Evolutionary conservation across 1,139 yeast species (phyloP), one percentile per base, ranked within the genome.

Genomic region (Candida sp.): DNA sequence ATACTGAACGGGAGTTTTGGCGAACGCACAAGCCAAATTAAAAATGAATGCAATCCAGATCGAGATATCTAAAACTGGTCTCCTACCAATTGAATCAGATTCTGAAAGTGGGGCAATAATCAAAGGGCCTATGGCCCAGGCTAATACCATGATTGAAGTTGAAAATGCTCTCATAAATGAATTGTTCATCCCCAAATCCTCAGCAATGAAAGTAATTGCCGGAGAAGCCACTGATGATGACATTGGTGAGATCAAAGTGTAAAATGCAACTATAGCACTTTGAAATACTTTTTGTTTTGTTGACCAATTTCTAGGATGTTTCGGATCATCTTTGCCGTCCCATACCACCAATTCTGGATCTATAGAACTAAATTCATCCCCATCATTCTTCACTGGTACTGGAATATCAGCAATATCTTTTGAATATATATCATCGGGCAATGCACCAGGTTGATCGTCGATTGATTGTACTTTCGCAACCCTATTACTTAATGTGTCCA

Each of bases 271-370:
- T n/a, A 81, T 57, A 7, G 56, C 42, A 3, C 82, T 75, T 42
- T 75, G 75, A 19, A 61, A 44, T 52, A 72, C 58, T 53, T 82
- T 81, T 32, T 63, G 54, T 1, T 42, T 15, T 0, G 47, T n/a
- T 0, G 73, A 29, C 87, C 87, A 83, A 59, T 83, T 83, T 47
- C 86, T 63, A 30, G 89, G 87, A 51, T 76, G 74, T 21, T 63
- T 63, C 0, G 84, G 82, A 54, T 83, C 88, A 45, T 79, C 74
- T 2, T 68, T 73, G 4, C 82, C 81, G 35, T 81, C 84, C 87
- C 87, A 82, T 1, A 85, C 75, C 4, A 82, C 81, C 36, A 82
- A 61, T 53, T 82, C 86, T 0, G 85, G 87, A 52, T 82, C 87
- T 5, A 77, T 54, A 2, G 64, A 65, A 22, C 63, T 57, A 50